These are phyloP conservation scores for Pestalotiopsis sp. DNA, from an alignment of 2,329 filamentous ascomycete genomes.

Conservation along the genomic window DNA sequence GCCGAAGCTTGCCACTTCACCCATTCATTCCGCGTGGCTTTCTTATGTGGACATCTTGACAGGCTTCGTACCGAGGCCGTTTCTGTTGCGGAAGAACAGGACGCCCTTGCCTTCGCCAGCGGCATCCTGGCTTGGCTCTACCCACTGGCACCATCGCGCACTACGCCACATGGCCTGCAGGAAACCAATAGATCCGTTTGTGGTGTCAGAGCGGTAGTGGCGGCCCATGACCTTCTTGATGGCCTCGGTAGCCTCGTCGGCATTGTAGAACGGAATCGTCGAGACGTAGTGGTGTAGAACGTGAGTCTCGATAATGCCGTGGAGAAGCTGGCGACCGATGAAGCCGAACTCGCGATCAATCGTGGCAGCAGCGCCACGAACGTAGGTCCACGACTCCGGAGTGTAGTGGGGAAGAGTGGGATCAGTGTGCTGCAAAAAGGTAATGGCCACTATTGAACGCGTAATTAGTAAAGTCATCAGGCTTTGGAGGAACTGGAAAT, in stretches of 20 bases:
- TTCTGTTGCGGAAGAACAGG: conserved; percentile 93
- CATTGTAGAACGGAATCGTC: conserved; percentile 95
- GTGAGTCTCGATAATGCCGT: conserved; percentile 97
- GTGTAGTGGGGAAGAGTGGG: conserved; percentile 92
- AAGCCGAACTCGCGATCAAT: conserved; percentile 98
- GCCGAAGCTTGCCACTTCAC: not conserved
- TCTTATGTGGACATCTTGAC: conserved; percentile 19
- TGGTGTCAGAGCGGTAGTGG: conserved; percentile 86
- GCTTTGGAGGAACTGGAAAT: not conserved
- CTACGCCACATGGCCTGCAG: conserved; percentile 79
- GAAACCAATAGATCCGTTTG: conserved; percentile 81
- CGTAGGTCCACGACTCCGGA: conserved; percentile 84
- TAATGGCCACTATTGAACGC: conserved; percentile 78
- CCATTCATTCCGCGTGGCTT: not conserved
- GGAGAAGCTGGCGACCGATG: conserved; percentile 85
- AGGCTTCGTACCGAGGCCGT: conserved; percentile 72
- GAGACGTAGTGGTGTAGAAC: conserved; percentile 97
- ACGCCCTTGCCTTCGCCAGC: conserved; percentile 81
- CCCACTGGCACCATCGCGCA: conserved; percentile 92
- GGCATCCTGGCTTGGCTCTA: conserved; percentile 85
- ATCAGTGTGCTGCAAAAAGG: conserved; percentile 96
- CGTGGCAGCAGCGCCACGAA: conserved; percentile 89
- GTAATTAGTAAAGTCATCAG: not conserved
- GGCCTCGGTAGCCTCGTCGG: conserved; percentile 90
- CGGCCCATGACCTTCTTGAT: conserved; percentile 94